Percentiles rank a stretch among this genome's conserved stretches.
Evolutionary conservation across 495 filamentous ascomycete genomes (phyloP).

Genomic region (Annulohypoxylon bovei): DNA sequence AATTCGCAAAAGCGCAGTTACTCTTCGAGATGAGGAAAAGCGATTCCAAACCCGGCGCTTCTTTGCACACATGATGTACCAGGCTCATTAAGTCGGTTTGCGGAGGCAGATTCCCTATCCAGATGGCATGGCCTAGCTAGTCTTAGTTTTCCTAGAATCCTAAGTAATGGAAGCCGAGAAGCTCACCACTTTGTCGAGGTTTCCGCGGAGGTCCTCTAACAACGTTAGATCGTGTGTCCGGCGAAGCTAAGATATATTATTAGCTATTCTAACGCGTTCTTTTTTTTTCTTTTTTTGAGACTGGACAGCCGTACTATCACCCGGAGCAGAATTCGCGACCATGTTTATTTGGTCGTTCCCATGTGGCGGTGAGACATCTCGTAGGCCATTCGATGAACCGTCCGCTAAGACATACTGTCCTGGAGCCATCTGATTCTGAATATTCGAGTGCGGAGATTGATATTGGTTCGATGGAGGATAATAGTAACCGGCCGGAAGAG

Average conservation of each 20-base stretch:
- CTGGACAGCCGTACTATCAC: conserved; percentile 34
- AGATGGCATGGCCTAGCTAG: conserved; percentile 81
- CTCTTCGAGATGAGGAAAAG: conserved; percentile 96
- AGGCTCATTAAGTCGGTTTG: conserved; percentile 80
- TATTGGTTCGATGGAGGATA: conserved; percentile 49
- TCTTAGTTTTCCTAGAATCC: conserved; percentile 22
- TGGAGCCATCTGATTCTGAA: conserved; percentile 44
- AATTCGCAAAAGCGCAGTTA: conserved; percentile 98
- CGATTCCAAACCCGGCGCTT: conserved; percentile 85
- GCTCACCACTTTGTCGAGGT: conserved; percentile 76
- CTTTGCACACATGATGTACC: conserved; percentile 90
- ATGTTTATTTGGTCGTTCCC: conserved; percentile 21
- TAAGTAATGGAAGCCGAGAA: not conserved
- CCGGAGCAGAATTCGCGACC: conserved; percentile 14
- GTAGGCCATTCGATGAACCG: conserved; percentile 29
- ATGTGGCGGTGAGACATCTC: conserved; percentile 26
- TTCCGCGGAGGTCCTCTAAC: conserved; percentile 92
- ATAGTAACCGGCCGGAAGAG: conserved; percentile 51
- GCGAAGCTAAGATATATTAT: conserved; percentile 44
- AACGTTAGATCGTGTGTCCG: conserved; percentile 54
- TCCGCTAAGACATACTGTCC: conserved; percentile 47
- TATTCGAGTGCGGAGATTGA: conserved; percentile 39
- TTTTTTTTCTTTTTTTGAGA: not conserved
- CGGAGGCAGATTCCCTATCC: conserved; percentile 94
- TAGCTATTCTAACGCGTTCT: conserved; percentile 17